Base-by-base conservation (phyloP, 2,329 filamentous ascomycete species). In the Neodidymelliopsis sp. region DNA sequence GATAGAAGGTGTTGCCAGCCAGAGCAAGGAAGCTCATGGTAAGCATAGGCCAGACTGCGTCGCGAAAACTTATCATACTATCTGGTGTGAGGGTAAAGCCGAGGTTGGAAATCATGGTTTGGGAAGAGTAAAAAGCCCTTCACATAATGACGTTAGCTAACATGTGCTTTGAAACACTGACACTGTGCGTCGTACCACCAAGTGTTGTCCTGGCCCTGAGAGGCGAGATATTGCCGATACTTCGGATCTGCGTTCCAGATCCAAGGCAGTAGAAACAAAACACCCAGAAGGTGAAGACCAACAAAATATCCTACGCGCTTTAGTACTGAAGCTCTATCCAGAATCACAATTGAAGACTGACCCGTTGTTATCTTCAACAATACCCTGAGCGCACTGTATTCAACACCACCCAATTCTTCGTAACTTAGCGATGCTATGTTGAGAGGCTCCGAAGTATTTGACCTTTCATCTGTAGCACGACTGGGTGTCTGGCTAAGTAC, bases 41-140 rank as follows among this genome's bases (percentile, higher is more conserved):
- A 35, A 80, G 61, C 54, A 81, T 66, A 49, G 81, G 70, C 3
- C 72, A 75, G 38, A 66, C 65, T 10, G 65, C 65, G 4, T 62
- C 73, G 50, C 82, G 78, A 53, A 85, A 87, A 2, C 81, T 80
- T 4, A 81, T 74, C 75, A 89, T 85, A 2, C 77, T 81, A 49
- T 82, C 79, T 0, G 80, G 78, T 0, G 80, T 82, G 8, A 83
- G 72, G 1, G 79, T 81, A 52, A 81, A 78, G 23, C 81, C 81
- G 9, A 82, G 70, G 54, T 83, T 82, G 55, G 75, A 68, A 4
- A 76, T 59, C 74, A 80, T 80, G 2, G 79, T 81, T 54, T 80
- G 77, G 1, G 79, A 68, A 0, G 79, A 77, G 59, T 57, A 62
- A 35, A 62, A 49, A 6, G 43, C 53, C 59, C 57, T 57, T 6